Conservation (phyloP, 1,139 yeast species). For the Magnusiomyces suaveolens region DNA sequence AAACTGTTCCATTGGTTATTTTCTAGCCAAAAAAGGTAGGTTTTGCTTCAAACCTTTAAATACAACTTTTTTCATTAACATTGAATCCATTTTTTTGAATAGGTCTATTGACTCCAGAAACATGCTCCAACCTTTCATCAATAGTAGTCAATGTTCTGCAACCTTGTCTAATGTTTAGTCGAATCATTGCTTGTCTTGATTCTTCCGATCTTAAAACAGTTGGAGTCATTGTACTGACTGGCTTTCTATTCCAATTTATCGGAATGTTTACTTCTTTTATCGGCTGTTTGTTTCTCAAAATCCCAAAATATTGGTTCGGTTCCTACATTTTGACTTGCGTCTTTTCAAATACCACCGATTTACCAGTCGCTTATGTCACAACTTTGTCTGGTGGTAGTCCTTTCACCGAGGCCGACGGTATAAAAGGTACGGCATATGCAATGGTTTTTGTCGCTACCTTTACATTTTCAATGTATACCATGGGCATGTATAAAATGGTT, state of each 20-base stretch:
- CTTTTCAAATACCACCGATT: conserved; percentile 53
- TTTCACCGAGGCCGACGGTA: conserved; percentile 51
- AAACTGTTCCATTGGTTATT: conserved; percentile 60
- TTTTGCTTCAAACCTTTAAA: not conserved
- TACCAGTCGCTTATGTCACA: conserved; percentile 83
- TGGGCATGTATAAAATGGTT: conserved; percentile 65
- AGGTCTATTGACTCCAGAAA: conserved; percentile 55
- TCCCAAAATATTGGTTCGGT: conserved; percentile 70
- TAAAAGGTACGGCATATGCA: conserved; percentile 77
- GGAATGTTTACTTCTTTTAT: conserved; percentile 29
- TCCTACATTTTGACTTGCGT: conserved; percentile 69
- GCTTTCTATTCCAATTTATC: conserved; percentile 38
- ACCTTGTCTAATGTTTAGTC: conserved; percentile 73
- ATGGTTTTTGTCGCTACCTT: conserved; percentile 71
- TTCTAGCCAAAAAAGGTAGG: conserved; percentile 51
- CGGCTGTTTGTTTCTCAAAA: conserved; percentile 35
- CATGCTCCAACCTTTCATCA: conserved; percentile 56
- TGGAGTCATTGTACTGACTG: conserved; percentile 61
- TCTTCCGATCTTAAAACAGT: conserved; percentile 64
- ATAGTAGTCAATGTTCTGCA: conserved; percentile 60
- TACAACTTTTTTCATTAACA: not conserved
- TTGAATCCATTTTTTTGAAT: not conserved
- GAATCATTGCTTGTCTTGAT: conserved; percentile 59
- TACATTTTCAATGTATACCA: conserved; percentile 58
- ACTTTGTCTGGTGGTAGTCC: conserved; percentile 60